phyloP scores from a whole-genome alignment of 2,329 filamentous ascomycete species.

The Neofusicoccum sp. region DNA sequence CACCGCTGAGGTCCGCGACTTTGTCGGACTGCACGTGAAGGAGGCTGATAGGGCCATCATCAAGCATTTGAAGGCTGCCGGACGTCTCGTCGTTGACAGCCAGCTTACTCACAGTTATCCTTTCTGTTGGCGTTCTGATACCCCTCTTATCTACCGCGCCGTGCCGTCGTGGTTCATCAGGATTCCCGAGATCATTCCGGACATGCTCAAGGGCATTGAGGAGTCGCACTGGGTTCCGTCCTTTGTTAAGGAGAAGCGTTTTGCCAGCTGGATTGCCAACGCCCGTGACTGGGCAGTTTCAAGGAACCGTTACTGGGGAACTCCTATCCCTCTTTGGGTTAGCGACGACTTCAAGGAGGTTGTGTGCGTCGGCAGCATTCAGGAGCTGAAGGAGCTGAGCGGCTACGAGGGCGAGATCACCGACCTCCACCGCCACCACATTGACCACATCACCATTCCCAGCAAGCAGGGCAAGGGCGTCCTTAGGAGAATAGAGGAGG shows the following conservation, averaged over 20 bases:
- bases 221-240: conserved; percentile 87
- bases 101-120: conserved; percentile 90
- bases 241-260: conserved; percentile 87
- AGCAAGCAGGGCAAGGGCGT: conserved; percentile 82
- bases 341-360: conserved; percentile 86
- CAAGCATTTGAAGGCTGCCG: conserved; percentile 75
- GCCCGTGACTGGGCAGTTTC: conserved; percentile 96
- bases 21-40: conserved; percentile 85
- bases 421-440: conserved; percentile 88
- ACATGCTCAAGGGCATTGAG: conserved; percentile 89
- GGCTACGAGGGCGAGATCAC: conserved; percentile 80
- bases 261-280: conserved; percentile 86
- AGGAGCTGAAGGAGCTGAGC: conserved; percentile 79
- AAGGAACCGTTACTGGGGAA: conserved; percentile 93
- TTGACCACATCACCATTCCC: conserved; percentile 92
- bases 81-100: conserved; percentile 77
- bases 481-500: conserved; percentile 78
- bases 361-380: conserved; percentile 80
- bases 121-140: conserved; percentile 94
- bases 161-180: conserved; percentile 95
- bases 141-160: conserved; percentile 85
- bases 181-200: conserved; percentile 75
- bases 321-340: conserved; percentile 86
- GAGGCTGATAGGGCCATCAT: conserved; percentile 89
- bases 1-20: conserved; percentile 73